Conservation (phyloP, 192 early-diverging fungal species). For the Coemansia nantahalensis region DNA sequence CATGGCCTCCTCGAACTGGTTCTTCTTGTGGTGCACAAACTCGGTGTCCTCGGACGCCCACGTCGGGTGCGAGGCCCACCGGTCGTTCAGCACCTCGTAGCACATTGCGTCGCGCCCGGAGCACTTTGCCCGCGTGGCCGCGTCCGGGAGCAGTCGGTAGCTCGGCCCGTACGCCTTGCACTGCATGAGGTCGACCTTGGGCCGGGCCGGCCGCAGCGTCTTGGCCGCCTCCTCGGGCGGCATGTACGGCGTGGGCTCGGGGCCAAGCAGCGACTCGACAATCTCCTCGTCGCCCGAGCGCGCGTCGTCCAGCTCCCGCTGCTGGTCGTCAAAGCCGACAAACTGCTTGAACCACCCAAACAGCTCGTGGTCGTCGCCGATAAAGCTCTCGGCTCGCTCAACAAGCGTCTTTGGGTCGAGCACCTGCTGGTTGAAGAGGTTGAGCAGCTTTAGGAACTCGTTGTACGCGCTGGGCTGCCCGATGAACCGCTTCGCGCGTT, state of each 20-base stretch:
- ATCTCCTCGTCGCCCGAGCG: conserved; percentile 46
- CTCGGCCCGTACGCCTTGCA: conserved; percentile 50
- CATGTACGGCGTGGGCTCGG: conserved; percentile 38
- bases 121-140: conserved; percentile 59
- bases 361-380: conserved; percentile 77
- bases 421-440: conserved; percentile 92
- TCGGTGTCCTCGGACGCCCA: conserved; percentile 89
- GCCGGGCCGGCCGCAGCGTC: conserved; percentile 39
- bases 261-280: conserved; percentile 35
- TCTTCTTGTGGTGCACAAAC: conserved; percentile 90
- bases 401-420: conserved; percentile 81
- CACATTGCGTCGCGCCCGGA: conserved; percentile 91
- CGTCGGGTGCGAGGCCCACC: conserved; percentile 91
- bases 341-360: conserved; percentile 93
- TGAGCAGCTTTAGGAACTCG: conserved; percentile 95
- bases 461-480: conserved; percentile 85
- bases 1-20: conserved; percentile 88
- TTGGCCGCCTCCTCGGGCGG: conserved; percentile 46
- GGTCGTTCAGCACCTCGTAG: conserved; percentile 95
- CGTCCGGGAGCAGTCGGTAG: conserved; percentile 53
- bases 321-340: conserved; percentile 55
- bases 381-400: conserved; percentile 82
- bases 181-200: conserved; percentile 26
- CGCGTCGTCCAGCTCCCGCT: conserved; percentile 35
- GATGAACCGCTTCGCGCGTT: conserved; percentile 83